phyloP scores from a whole-genome alignment of 2,329 filamentous ascomycete species.

The Scorias spongiosa region DNA sequence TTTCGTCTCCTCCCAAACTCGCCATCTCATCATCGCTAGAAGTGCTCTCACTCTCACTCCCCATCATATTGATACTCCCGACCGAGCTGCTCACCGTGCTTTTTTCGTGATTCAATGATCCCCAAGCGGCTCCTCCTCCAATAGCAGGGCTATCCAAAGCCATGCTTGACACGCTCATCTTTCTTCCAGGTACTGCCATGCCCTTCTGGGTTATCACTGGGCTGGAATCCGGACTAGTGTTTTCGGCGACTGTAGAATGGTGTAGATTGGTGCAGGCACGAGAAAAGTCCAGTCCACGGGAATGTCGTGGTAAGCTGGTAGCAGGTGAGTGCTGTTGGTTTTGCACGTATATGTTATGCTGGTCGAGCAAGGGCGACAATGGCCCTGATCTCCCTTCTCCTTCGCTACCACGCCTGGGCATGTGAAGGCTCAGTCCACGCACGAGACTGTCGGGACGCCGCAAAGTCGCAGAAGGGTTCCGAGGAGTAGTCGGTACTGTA shows the following conservation, averaged over 20 bases:
- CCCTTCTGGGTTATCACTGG: slow-evolving; percentile 63
- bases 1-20: slow-evolving; percentile 32
- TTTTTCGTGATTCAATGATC: slow-evolving; percentile 38
- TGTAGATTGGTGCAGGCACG: slow-evolving; percentile 86
- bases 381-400: slow-evolving; percentile 12
- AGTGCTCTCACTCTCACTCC: slow-evolving; percentile 61
- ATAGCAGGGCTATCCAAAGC: slow-evolving; percentile 49
- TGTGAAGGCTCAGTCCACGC: slow-evolving; percentile 54
- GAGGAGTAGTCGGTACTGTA: slow-evolving; percentile 22
- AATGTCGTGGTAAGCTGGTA: slow-evolving; percentile 76
- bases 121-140: slow-evolving; percentile 20
- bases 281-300: slow-evolving; percentile 82
- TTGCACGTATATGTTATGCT: slow-evolving; percentile 28
- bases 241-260: slow-evolving; percentile 83
- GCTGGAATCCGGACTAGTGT: slow-evolving; percentile 77
- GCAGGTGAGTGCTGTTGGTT: slow-evolving; percentile 50
- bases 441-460: slow-evolving; percentile 47
- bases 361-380: slow-evolving; percentile 11
- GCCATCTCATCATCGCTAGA: slow-evolving; percentile 46
- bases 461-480: slow-evolving; percentile 39
- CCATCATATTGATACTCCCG: slow-evolving; percentile 64
- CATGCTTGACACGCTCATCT: slow-evolving; percentile 25
- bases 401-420: slow-evolving; percentile 41
- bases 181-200: slow-evolving; percentile 43
- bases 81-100: slow-evolving; percentile 64